Evolutionary conservation across 139 green algal genomes (phyloP).

Genomic region (Chlamydomonas sphaeroides): DNA sequence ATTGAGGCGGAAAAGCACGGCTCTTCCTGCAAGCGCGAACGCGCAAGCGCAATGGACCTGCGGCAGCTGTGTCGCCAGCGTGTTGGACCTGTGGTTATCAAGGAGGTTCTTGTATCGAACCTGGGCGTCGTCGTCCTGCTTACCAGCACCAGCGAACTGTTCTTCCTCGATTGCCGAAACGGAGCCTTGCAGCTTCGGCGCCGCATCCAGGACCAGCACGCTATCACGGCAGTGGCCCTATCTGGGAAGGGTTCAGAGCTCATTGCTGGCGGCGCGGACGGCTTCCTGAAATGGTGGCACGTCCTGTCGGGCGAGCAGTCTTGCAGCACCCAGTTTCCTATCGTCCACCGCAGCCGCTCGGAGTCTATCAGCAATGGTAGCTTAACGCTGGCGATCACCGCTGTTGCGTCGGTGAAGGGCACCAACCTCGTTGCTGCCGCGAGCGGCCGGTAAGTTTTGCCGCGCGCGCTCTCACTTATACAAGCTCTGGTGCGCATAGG

Average conservation of each 20-base stretch:
- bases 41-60: too few relatives aligned
- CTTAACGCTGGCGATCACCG: constrained; percentile 39
- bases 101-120: constrained; percentile 25
- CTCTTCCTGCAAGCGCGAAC: too few relatives aligned
- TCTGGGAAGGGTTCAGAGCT: constrained; percentile 45
- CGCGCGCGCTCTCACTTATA: too few relatives aligned
- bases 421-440: constrained; percentile 50
- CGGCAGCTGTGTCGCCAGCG: too few relatives aligned
- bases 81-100: not conserved
- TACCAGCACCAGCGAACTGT: not conserved
- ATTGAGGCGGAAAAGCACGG: too few relatives aligned
- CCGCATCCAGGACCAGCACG: constrained; percentile 35
- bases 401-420: constrained; percentile 42
- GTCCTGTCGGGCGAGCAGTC: constrained; percentile 55
- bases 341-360: constrained; percentile 7
- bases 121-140: constrained; percentile 21
- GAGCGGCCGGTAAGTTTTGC: constrained; percentile 47
- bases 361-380: constrained; percentile 36
- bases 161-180: constrained; percentile 28
- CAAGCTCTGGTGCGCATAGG: too few relatives aligned
- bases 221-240: constrained; percentile 50
- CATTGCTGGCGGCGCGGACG: constrained; percentile 51
- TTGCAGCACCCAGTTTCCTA: constrained; percentile 53
- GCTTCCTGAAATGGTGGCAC: constrained; percentile 68
- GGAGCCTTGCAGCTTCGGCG: constrained; percentile 23